Conservation (phyloP, 495 filamentous ascomycete genomes). For the Glonium stellatum region DNA sequence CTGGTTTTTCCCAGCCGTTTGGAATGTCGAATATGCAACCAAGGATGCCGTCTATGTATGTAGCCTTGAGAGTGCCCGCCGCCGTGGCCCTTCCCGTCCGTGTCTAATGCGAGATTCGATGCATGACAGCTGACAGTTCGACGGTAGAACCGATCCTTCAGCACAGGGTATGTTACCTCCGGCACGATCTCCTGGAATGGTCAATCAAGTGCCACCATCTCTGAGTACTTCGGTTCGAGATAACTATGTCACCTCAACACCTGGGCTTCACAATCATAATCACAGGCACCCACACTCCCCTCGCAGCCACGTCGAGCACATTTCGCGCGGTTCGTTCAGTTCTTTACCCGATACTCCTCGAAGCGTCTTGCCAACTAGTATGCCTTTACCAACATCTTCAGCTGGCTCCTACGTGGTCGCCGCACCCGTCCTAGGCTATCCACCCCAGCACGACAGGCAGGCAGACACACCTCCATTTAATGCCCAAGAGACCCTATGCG, state of each 20-base stretch:
- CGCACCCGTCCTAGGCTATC: neutral
- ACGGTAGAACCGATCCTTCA: constrained; percentile 29
- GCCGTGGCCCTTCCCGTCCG: constrained; percentile 20
- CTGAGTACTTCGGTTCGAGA: constrained; percentile 26
- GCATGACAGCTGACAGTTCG: constrained; percentile 31
- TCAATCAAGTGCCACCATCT: constrained; percentile 28
- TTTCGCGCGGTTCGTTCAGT: constrained; percentile 15
- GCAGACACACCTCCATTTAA: constrained; percentile 33
- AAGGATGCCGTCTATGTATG: constrained; percentile 32
- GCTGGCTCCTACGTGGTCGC: constrained; percentile 2
- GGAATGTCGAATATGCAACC: constrained; percentile 21
- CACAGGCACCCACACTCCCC: constrained; percentile 26
- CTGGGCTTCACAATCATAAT: constrained; percentile 14
- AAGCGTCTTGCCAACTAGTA: constrained; percentile 26
- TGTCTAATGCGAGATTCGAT: constrained; percentile 26
- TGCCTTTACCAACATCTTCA: constrained; percentile 21
- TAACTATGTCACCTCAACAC: constrained; percentile 31
- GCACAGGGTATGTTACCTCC: constrained; percentile 31
- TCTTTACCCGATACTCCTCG: constrained; percentile 33
- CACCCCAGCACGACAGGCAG: constrained; percentile 11
- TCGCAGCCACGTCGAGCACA: constrained; percentile 23
- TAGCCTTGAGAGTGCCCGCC: constrained; percentile 16
- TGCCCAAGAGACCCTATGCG: constrained; percentile 56
- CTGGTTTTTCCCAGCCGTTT: constrained; percentile 21
- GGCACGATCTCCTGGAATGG: constrained; percentile 26